Percentiles rank a stretch among this genome's conserved stretches.
These are phyloP conservation scores for Mycena vitilis DNA, from an alignment of 768 basidiomycete species.

Conservation along the genomic window DNA sequence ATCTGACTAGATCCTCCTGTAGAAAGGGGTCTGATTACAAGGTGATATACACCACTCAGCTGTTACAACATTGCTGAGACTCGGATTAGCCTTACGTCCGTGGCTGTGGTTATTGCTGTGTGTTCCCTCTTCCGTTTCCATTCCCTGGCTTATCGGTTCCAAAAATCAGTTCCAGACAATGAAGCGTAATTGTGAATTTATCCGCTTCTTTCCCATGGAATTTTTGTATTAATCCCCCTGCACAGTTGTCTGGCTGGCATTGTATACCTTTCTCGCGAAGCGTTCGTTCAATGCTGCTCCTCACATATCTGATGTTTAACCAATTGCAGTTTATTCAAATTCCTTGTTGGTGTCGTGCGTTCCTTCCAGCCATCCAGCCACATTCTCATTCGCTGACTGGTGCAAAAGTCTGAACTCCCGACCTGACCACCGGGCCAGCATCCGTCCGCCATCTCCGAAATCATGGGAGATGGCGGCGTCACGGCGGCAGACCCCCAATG, in stretches of 20 bases:
- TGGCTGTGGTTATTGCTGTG: slow-evolving; percentile 27
- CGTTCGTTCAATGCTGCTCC: slow-evolving; percentile 32
- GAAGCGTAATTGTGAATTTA: slow-evolving; percentile 32
- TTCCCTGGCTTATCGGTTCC: not conserved
- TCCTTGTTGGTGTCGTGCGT: slow-evolving; percentile 32
- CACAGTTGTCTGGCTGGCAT: slow-evolving; percentile 47
- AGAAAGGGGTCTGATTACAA: slow-evolving; percentile 44
- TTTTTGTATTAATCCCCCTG: not conserved
- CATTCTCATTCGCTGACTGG: no score
- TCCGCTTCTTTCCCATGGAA: slow-evolving; percentile 4
- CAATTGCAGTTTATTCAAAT: slow-evolving; percentile 34
- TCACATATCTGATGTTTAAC: not conserved
- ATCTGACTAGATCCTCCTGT: not conserved
- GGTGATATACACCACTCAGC: slow-evolving; percentile 28
- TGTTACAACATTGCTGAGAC: slow-evolving; percentile 22
- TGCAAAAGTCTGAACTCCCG: slow-evolving; percentile 26
- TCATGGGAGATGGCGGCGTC: slow-evolving; percentile 19
- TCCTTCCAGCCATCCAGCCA: no score
- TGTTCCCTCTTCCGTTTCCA: not conserved
- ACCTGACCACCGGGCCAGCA: slow-evolving; percentile 5
- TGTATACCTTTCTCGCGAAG: slow-evolving; percentile 48
- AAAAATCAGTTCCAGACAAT: slow-evolving; percentile 29
- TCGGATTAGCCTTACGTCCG: slow-evolving; percentile 20
- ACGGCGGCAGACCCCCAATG: slow-evolving; percentile 7
- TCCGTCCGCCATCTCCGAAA: slow-evolving; percentile 25